Evolutionary conservation across 2,329 filamentous ascomycete species (phyloP).

Genomic region (Fusarium begoniae): DNA sequence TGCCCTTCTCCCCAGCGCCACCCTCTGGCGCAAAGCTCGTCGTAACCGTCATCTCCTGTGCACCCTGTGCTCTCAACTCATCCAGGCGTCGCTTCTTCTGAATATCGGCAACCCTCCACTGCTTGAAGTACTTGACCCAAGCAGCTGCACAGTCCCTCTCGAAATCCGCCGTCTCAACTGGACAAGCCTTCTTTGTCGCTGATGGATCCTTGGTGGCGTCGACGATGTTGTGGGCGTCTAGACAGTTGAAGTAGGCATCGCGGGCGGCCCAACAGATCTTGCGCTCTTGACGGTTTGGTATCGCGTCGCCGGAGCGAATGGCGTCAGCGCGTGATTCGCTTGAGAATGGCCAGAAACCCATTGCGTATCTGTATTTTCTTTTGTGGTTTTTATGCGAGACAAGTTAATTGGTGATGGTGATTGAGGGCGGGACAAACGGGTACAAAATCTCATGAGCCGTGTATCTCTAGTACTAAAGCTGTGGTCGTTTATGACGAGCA

Average conservation of each 20-base stretch:
- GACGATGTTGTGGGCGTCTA: constrained; percentile 83
- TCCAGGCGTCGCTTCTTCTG: constrained; percentile 84
- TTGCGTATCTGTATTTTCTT: constrained; percentile 39
- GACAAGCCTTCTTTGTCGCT: constrained; percentile 53
- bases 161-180: constrained; percentile 63
- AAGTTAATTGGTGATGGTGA: not conserved
- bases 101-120: constrained; percentile 90
- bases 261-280: constrained; percentile 88
- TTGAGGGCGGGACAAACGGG: not conserved
- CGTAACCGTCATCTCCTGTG: constrained; percentile 63
- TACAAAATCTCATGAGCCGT: constrained; percentile 30
- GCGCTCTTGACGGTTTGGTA: constrained; percentile 86
- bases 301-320: constrained; percentile 68
- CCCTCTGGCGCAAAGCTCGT: constrained; percentile 50
- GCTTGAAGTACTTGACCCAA: constrained; percentile 99
- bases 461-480: not conserved
- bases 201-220: constrained; percentile 65
- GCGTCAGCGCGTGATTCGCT: constrained; percentile 60
- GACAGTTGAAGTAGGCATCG: constrained; percentile 87
- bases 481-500: constrained; percentile 25
- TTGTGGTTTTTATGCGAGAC: not conserved
- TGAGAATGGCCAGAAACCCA: constrained; percentile 61
- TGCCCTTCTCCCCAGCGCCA: constrained; percentile 43
- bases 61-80: constrained; percentile 77
- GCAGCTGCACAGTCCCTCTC: constrained; percentile 87